Conservation (phyloP, 768 basidiomycete species). For the Suillus tomentosus region DNA sequence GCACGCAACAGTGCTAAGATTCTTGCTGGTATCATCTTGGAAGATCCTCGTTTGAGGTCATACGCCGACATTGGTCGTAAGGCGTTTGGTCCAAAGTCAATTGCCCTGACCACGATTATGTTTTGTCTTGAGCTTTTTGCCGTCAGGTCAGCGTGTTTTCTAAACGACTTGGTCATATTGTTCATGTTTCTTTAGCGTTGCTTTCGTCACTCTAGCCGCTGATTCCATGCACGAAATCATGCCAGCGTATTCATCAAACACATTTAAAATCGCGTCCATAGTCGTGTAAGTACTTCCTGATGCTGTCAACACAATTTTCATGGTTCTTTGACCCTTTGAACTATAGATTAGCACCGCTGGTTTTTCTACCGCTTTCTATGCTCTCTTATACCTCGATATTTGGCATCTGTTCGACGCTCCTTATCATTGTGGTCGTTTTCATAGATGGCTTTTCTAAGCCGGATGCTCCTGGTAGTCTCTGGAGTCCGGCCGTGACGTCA, state of each 20-base stretch:
- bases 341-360: conserved; percentile 72
- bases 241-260: conserved; percentile 63
- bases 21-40: conserved; percentile 72
- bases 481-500: conserved; percentile 71
- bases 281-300: conserved; percentile 52
- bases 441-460: conserved; percentile 79
- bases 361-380: conserved; percentile 82
- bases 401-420: conserved; percentile 76
- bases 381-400: conserved; percentile 89
- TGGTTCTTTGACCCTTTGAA: conserved; percentile 2
- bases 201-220: conserved; percentile 86
- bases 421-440: conserved; percentile 76
- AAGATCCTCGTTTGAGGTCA: conserved; percentile 70
- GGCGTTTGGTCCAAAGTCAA: conserved; percentile 80
- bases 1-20: conserved; percentile 70
- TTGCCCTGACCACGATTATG: conserved; percentile 62
- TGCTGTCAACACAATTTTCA: conserved; percentile 4
- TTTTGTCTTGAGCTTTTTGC: conserved; percentile 90
- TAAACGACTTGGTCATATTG: not conserved
- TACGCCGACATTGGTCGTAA: conserved; percentile 90
- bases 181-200: conserved; percentile 52
- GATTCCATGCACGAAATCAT: conserved; percentile 80
- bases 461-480: conserved; percentile 78
- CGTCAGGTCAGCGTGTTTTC: conserved; percentile 53
- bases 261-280: conserved; percentile 77